These are phyloP conservation scores for Candida maris DNA, from an alignment of 805 yeast species.

Conservation along the genomic window DNA sequence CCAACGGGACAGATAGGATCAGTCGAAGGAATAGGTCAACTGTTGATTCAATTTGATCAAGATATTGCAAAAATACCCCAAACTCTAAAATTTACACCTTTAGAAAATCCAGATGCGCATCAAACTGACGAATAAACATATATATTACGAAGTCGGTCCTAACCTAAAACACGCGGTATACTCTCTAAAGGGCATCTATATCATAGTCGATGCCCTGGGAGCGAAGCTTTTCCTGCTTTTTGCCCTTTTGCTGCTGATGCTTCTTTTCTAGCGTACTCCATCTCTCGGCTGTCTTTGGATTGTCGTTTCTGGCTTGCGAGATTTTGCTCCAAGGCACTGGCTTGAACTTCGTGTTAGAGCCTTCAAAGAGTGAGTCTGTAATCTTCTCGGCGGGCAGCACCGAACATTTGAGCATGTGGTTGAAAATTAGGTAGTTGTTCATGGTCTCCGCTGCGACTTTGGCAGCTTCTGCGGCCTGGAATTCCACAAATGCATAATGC, in stretches of 20 bases:
- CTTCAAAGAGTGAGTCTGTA: conserved; percentile 56
- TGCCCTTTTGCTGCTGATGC: conserved; percentile 38
- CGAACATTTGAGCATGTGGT: conserved; percentile 70
- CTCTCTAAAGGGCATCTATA: conserved; percentile 18
- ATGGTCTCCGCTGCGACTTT: conserved; percentile 88
- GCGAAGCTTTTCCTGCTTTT: conserved; percentile 47
- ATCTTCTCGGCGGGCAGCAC: conserved; percentile 53
- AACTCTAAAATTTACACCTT: too few relatives aligned
- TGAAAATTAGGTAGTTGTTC: conserved; percentile 89
- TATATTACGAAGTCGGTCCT: too few relatives aligned
- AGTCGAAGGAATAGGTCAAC: neutral
- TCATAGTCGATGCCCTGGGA: conserved; percentile 57
- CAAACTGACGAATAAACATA: too few relatives aligned
- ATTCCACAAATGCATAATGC: conserved; percentile 90
- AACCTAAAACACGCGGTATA: too few relatives aligned
- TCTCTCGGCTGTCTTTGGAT: conserved; percentile 51
- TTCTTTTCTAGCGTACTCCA: conserved; percentile 53
- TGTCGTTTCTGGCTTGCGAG: conserved; percentile 50
- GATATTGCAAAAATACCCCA: neutral
- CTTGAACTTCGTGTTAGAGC: conserved; percentile 52
- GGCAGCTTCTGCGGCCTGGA: conserved; percentile 70
- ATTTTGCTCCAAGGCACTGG: conserved; percentile 58
- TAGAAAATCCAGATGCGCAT: too few relatives aligned
- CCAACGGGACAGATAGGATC: neutral
- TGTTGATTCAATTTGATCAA: neutral